Evolutionary conservation across 164 flowering plant genomes (phyloP).

Genomic region (Amborella trichopoda): DNA sequence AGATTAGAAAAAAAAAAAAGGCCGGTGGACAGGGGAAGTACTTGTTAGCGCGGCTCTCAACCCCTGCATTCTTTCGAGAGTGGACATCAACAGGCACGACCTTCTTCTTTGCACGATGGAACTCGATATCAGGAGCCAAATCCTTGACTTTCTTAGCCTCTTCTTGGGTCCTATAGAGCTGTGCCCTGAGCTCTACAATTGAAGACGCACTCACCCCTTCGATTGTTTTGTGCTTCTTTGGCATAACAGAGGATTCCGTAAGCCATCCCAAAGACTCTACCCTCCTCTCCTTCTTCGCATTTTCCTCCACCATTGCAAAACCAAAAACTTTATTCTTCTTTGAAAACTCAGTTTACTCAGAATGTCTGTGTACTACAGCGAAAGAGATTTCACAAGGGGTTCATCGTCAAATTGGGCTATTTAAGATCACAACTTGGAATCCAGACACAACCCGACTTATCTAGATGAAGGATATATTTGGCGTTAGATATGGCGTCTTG

Average conservation of each 20-base stretch:
- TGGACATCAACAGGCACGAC: constrained; percentile 34
- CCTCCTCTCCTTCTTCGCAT: constrained; percentile 30
- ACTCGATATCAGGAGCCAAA: constrained; percentile 29
- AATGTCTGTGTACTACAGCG: too few species aligned
- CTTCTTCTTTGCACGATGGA: constrained; percentile 76
- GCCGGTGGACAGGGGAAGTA: constrained; percentile 13
- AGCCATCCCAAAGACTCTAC: constrained; percentile 96
- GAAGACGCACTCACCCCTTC: constrained; percentile 89
- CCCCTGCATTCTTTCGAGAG: constrained; percentile 74
- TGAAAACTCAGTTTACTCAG: too few species aligned
- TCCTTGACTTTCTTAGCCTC: constrained; percentile 49
- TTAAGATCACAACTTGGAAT: too few species aligned
- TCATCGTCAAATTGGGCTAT: too few species aligned
- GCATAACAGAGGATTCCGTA: constrained; percentile 87
- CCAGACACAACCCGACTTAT: too few species aligned
- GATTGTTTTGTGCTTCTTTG: constrained; percentile 77
- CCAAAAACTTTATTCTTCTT: too few species aligned
- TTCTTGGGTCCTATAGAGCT: constrained; percentile 83
- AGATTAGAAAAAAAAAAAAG: neutral
- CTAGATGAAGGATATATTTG: too few species aligned
- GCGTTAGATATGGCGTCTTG: too few species aligned
- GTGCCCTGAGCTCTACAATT: constrained; percentile 86
- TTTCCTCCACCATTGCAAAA: too few species aligned
- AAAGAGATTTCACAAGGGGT: too few species aligned
- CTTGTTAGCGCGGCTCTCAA: constrained; percentile 75